These are phyloP conservation scores for Chara braunii DNA, from an alignment of 139 green algal species.

Conservation along the genomic window DNA sequence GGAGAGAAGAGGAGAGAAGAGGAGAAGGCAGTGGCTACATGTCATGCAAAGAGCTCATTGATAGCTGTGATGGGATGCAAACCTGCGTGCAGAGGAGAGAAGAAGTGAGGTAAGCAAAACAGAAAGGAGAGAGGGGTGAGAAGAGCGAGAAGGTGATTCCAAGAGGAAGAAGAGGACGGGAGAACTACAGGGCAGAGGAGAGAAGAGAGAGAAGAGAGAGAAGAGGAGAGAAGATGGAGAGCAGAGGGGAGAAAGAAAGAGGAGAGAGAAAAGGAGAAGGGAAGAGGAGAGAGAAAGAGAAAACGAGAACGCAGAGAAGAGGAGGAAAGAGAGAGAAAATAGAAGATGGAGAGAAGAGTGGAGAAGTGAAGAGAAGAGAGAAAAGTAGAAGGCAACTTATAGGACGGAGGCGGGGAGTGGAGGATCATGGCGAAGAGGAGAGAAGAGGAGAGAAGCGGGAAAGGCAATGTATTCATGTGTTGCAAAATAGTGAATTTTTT, in stretches of 20 bases:
- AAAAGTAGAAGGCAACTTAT: not conserved
- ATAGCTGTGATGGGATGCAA: no score
- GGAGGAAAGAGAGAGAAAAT: not conserved
- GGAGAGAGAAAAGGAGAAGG: not conserved
- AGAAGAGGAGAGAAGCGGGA: not conserved
- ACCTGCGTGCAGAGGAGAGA: no score
- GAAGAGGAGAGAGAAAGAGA: not conserved
- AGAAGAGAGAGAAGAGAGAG: not conserved
- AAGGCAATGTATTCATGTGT: not conserved
- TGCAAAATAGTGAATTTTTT: not conserved
- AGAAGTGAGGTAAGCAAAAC: conserved; percentile 1
- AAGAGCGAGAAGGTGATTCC: not conserved
- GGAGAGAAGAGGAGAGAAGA: no score
- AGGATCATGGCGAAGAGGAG: not conserved
- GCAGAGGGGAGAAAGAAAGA: not conserved
- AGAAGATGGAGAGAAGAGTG: not conserved
- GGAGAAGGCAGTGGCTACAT: no score
- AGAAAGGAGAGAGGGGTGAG: conserved; percentile 3
- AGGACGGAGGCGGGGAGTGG: not conserved
- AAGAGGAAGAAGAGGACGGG: not conserved
- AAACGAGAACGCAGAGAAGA: not conserved
- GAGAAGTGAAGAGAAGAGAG: not conserved
- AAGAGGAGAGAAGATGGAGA: not conserved
- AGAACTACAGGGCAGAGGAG: not conserved
- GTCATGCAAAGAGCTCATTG: no score